These are phyloP conservation scores for Gossypium davidsonii DNA, from an alignment of 441 rosid genomes.

Conservation along the genomic window DNA sequence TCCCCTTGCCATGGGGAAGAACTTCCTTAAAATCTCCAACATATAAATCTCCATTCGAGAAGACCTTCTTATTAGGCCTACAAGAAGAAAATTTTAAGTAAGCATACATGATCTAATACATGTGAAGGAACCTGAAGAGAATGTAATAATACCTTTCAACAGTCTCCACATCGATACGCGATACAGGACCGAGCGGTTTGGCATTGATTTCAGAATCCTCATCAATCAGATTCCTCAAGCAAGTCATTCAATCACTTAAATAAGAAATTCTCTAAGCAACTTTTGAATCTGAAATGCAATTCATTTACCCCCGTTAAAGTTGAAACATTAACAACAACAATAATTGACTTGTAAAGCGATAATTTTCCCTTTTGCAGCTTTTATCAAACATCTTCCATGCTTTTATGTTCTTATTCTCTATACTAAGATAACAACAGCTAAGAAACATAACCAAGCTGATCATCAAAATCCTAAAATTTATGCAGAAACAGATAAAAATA, in stretches of 20 bases:
- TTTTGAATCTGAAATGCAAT: constrained; percentile 6
- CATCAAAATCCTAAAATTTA: background rate
- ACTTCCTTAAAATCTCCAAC: constrained; percentile 50
- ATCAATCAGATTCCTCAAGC: constrained; percentile 10
- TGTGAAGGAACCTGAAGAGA: background rate
- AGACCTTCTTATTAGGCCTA: constrained; percentile 45
- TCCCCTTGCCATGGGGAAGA: constrained; percentile 76
- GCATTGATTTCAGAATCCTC: constrained; percentile 11
- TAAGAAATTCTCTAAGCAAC: background rate
- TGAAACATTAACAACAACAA: background rate
- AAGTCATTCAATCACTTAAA: constrained; percentile 10
- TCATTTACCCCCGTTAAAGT: background rate
- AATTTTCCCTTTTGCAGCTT: background rate
- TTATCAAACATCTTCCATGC: background rate
- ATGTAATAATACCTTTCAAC: constrained; percentile 33
- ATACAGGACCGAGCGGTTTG: constrained; percentile 14
- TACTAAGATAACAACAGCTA: too few species aligned
- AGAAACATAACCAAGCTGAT: background rate
- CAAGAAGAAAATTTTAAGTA: constrained; percentile 7
- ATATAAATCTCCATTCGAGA: constrained; percentile 69
- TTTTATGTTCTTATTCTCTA: background rate
- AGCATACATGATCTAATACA: background rate
- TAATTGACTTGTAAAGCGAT: background rate
- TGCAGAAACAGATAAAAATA: background rate
- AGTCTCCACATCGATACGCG: constrained; percentile 27